Evolutionary conservation across 495 filamentous ascomycete species (phyloP), one percentile per base, ranked within the genome.

Genomic region (Hypomontagnella monticulosa): DNA sequence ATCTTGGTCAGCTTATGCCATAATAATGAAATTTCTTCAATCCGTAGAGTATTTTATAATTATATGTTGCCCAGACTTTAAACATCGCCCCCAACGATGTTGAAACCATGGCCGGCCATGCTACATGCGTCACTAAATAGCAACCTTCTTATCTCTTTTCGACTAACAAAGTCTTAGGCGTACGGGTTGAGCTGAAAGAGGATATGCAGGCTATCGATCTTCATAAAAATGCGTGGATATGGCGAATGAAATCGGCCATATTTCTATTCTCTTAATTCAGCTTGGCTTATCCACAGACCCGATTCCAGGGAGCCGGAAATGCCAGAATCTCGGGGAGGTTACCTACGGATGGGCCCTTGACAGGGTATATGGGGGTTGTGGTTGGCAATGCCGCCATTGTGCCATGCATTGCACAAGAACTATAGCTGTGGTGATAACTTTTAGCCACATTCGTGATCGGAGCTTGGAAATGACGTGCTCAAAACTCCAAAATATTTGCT

Each of bases 231-330:
- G 33, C 4, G 8, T 30, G 38, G 14, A 40, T 34, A 42, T 33
- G 46, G 11, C 27, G 44, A 48, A 57, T 47, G 14, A 16, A 5
- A 42, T 65, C 62, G 62, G 62, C 7, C n/a, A 19, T 59, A 59
- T 49, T 65, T 59, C 40, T 54, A 65, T 49, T 48, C 16, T 34
- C 54, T 40, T 49, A 20, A 23, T 10, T 41, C 10, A 15, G 48
- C 18, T 11, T 51, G 4, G 32, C 4, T 33, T 30, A 32, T 11
- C 23, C 33, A 55, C 2, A 23, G 19, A 30, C 23, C 62, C 48
- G 34, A 49, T 41, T 36, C 62, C 62, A 65, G 23, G 62, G 54
- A 54, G 23, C 41, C 36, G 62, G 55, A 48, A 53, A 58, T 54
- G 41, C 40, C 48, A 54, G 34, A 16, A 59, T 1, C 20, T 30